These are phyloP conservation scores for Leccinum pachyderme DNA, from an alignment of 1,284 basidiomycete species.

Conservation along the genomic window DNA sequence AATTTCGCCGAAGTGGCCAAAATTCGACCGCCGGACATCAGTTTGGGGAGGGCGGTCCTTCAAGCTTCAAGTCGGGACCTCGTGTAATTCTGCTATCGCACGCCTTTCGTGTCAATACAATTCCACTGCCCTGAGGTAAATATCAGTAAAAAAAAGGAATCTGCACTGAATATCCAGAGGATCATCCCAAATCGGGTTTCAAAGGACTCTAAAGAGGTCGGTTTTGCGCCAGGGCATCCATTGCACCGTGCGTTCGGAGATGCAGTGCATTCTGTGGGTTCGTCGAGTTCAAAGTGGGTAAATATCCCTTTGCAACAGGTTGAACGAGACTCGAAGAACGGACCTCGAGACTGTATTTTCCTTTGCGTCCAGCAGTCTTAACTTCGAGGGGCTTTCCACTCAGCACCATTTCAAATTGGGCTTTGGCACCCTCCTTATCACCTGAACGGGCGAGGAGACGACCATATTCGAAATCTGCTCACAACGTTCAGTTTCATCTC, in stretches of 20 bases:
- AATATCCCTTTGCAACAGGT: background rate
- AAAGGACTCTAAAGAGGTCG: slow-evolving; percentile 17
- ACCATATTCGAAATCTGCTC: slow-evolving; percentile 76
- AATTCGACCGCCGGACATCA: no score
- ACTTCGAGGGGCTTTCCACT: slow-evolving; percentile 51
- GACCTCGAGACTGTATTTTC: slow-evolving; percentile 39
- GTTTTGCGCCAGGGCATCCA: slow-evolving; percentile 39
- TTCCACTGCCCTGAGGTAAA: no score
- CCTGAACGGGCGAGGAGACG: slow-evolving; percentile 65
- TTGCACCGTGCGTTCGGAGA: slow-evolving; percentile 45
- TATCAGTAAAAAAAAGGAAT: no score
- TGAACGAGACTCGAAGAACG: background rate
- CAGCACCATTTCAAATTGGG: slow-evolving; percentile 69
- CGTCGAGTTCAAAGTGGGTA: background rate
- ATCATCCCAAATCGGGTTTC: background rate
- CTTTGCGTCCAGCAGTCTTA: slow-evolving; percentile 46
- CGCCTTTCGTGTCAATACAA: no score
- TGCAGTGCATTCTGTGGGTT: slow-evolving; percentile 44
- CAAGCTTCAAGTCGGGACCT: no score
- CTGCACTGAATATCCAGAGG: no score
- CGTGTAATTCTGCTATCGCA: no score
- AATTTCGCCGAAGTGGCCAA: no score
- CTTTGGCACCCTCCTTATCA: slow-evolving; percentile 52
- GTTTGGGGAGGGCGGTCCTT: no score
- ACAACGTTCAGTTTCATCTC: background rate